Base-by-base conservation (phyloP, 208 protist genomes). In the Plasmodiophora brassicae region DNA sequence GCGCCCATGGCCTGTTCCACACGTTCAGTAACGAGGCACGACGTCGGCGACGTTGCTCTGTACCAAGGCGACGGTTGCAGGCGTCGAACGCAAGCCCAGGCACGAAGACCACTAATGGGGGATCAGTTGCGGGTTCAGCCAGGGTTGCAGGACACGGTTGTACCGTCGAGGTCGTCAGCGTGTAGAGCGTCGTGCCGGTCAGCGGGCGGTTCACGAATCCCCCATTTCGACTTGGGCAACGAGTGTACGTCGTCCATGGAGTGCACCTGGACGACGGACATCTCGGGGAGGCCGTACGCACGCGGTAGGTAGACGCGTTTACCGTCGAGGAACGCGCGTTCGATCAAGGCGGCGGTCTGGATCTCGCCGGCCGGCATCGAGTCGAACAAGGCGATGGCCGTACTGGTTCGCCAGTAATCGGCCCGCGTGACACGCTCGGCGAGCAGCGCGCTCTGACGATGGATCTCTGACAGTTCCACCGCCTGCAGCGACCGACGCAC, bases 71-170 rank as follows among this genome's bases (percentile, higher is more conserved):
- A 5, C n/a, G 5, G 65, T 78, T 5, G n/a, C 41, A 38, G n/a
- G 10, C 14, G 41, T 78, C 65, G n/a, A 78, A 78, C 65, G 65
- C 65, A 5, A 78, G n/a, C n/a, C 65, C 65, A 44, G 65, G 65
- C 20, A 78, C n/a, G n/a, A 36, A 78, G 14, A 78, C n/a, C 5
- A 78, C n/a, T n/a, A n/a, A n/a, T n/a, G n/a, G n/a, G n/a, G n/a
- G n/a, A n/a, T n/a, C n/a, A n/a, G n/a, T n/a, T n/a, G n/a, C n/a
- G n/a, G n/a, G n/a, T n/a, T n/a, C n/a, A n/a, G n/a, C n/a, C n/a
- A n/a, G n/a, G n/a, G n/a, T n/a, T n/a, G n/a, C n/a, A n/a, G n/a
- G n/a, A n/a, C n/a, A n/a, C n/a, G n/a, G n/a, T n/a, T n/a, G n/a
- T n/a, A n/a, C n/a, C 5, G 41, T 78, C 65, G n/a, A 78, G 65